Percentiles rank a stretch among this genome's conserved stretches.
These are phyloP conservation scores for Pseudocercospora eumusae DNA, from an alignment of 2,329 filamentous ascomycete genomes.

Conservation along the genomic window DNA sequence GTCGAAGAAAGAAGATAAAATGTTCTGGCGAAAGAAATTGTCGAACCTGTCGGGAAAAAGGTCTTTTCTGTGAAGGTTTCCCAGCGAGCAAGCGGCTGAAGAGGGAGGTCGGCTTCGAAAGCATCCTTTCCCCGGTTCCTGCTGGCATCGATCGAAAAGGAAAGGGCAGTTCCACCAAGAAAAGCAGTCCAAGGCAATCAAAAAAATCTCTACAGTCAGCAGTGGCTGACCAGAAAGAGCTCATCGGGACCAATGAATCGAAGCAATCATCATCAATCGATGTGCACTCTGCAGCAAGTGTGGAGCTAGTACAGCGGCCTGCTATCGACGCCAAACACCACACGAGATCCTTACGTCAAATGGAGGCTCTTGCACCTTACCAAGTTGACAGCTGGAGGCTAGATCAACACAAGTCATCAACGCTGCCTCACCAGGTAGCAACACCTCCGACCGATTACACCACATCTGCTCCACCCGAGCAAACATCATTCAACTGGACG, in stretches of 20 bases:
- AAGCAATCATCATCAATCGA: conserved; percentile 10
- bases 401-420: neutral
- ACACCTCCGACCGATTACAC: neutral
- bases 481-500: conserved; percentile 1
- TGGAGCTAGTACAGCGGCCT: neutral
- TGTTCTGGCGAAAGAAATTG: conserved; percentile 32
- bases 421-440: neutral
- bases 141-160: conserved; percentile 18
- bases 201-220: neutral
- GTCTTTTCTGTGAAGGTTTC: conserved; percentile 31
- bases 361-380: conserved; percentile 3
- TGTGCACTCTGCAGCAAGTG: neutral
- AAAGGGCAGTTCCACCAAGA: conserved; percentile 6
- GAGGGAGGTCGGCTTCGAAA: conserved; percentile 15
- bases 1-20: conserved; percentile 34
- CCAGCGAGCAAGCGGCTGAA: conserved; percentile 29
- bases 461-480: neutral
- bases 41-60: conserved; percentile 31
- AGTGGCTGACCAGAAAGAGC: neutral
- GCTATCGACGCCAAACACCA: neutral
- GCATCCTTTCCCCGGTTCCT: conserved; percentile 1
- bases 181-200: conserved; percentile 5
- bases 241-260: neutral
- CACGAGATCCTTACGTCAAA: neutral
- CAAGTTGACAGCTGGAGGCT: conserved; percentile 19